Base-by-base conservation (phyloP, 2,329 filamentous ascomycete species). In the Colletotrichum melonis region DNA sequence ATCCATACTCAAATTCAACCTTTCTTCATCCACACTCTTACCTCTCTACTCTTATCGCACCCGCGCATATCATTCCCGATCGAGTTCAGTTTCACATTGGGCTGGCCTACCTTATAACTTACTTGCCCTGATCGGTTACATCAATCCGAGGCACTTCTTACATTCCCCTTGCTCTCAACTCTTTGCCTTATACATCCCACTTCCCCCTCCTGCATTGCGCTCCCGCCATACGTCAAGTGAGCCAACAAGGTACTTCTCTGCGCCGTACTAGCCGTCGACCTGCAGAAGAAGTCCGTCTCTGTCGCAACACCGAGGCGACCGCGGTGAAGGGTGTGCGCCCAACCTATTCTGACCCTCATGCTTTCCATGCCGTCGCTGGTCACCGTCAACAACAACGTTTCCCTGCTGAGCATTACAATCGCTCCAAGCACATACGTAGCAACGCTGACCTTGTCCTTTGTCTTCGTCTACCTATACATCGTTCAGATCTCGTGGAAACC, bases 381-480 rank as follows among this genome's bases (percentile, higher is more conserved):
- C 77, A 88, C 88, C 66, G 86, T 91, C 76, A 89, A 90, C 82
- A 91, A 89, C 81, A 88, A 90, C 86, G 85, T 91, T 79, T 89
- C 88, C 71, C 85, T 91, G 76, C 79, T 91, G 79, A 91, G 86
- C 81, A 84, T 91, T 78, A 87, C 84, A 77, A 87, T 91, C 80
- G 88, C 89, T 54, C 89, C 89, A 28, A 88, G 87, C 80, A 89
- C 88, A 69, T 91, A 88, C 79, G 82, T 91, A 77, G 87, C 87
- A 73, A 84, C 86, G 32, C 78, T 90, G 74, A 81, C 84, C 70
- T 77, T 91, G 35, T 78, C 84, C 63, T 82, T 90, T 76, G 82
- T 87, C 79, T 89, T 90, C 77, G 75, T 88, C 74, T 85, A 85
- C 70, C 78, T 89, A 63, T 90, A 88, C 77, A 76, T 88, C 55